phyloP scores from a whole-genome alignment of 176 grass and related monocot genomes.

The Pontederia paniculata region DNA sequence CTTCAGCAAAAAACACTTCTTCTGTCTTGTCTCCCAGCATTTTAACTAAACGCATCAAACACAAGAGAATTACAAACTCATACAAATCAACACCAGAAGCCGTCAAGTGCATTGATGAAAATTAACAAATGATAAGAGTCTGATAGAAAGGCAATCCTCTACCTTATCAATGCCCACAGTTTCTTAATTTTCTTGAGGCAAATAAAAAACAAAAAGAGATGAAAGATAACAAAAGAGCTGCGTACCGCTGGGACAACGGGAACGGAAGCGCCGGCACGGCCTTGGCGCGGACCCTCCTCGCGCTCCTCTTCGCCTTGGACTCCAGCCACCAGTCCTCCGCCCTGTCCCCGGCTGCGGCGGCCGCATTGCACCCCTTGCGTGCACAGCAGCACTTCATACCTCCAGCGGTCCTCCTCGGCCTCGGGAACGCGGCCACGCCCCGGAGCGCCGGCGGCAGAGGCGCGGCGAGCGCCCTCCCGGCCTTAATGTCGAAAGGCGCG shows the following conservation, averaged over 20 bases:
- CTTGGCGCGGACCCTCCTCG: conserved; percentile 25
- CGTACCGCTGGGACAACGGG: conserved; percentile 43
- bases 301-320: conserved; percentile 37
- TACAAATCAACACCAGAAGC: too few relatives aligned
- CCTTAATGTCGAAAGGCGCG: conserved; percentile 33
- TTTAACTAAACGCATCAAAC: too few relatives aligned
- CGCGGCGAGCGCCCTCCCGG: neutral
- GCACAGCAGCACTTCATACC: conserved; percentile 28
- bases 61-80: too few relatives aligned
- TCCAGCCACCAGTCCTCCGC: conserved; percentile 29
- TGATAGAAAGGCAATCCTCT: too few relatives aligned
- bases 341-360: conserved; percentile 31
- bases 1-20: too few relatives aligned
- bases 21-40: too few relatives aligned
- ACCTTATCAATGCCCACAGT: too few relatives aligned
- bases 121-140: too few relatives aligned
- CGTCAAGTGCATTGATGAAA: too few relatives aligned
- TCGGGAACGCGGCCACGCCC: neutral
- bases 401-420: neutral
- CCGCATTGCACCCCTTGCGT: conserved; percentile 12
- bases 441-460: neutral
- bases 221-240: neutral
- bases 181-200: too few relatives aligned
- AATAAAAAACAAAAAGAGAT: neutral
- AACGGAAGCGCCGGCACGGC: conserved; percentile 32